Percentiles rank a stretch among this genome's conserved stretches.
Conservation (phyloP, 495 filamentous ascomycete genomes). For the Daldinia caldariorum region DNA sequence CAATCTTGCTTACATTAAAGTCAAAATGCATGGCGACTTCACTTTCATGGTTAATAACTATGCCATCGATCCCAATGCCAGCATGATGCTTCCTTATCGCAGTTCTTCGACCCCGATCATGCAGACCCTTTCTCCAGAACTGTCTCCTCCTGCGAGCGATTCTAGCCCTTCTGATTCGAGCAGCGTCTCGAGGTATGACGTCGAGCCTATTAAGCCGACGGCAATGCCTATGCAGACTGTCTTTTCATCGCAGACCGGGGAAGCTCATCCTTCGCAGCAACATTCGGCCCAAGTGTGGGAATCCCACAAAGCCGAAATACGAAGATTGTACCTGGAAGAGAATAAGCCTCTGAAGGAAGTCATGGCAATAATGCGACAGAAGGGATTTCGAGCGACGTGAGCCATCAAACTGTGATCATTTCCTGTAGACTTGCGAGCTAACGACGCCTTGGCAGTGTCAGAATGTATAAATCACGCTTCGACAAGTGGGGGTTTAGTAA, state of each 20-base stretch:
- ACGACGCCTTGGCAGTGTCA: constrained; percentile 36
- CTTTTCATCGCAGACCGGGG: constrained; percentile 49
- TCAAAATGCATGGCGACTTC: constrained; percentile 39
- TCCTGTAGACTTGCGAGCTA: constrained; percentile 26
- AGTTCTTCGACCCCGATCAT: constrained; percentile 32
- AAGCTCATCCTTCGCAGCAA: constrained; percentile 47
- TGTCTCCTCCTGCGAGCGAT: constrained; percentile 38
- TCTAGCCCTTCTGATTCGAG: constrained; percentile 30
- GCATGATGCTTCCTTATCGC: constrained; percentile 32
- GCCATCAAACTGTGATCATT: constrained; percentile 14
- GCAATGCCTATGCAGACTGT: constrained; percentile 47
- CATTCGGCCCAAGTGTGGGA: constrained; percentile 50
- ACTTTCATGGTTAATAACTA: constrained; percentile 32
- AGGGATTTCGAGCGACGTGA: constrained; percentile 52
- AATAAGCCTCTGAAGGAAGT: constrained; percentile 50
- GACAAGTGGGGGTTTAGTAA: constrained; percentile 51
- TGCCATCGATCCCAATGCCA: constrained; percentile 20
- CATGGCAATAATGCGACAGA: constrained; percentile 51
- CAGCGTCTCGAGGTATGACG: constrained; percentile 32
- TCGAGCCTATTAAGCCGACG: constrained; percentile 34
- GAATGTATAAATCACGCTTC: constrained; percentile 51
- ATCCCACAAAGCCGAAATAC: constrained; percentile 48
- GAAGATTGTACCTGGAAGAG: constrained; percentile 49
- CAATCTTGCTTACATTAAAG: background rate
- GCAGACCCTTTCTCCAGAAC: constrained; percentile 37